phyloP scores from a whole-genome alignment of 768 basidiomycete genomes.

The Pleurotus sapidus region DNA sequence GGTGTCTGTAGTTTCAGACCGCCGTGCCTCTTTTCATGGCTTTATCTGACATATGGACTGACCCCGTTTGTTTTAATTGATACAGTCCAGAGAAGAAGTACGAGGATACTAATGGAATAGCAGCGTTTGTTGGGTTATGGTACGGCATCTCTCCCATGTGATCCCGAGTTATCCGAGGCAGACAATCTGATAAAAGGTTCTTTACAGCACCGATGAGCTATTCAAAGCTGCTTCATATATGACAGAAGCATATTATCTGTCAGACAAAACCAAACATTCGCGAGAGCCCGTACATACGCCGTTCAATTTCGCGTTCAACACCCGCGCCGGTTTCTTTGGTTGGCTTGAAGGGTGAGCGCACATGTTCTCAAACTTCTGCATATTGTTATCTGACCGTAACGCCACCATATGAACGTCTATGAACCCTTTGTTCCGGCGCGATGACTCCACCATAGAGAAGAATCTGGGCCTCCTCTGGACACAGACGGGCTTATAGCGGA shows the following conservation, averaged over 20 bases:
- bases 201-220: conserved; percentile 66
- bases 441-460: background rate
- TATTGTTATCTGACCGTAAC: background rate
- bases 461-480: background rate
- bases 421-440: background rate
- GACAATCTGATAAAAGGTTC: background rate
- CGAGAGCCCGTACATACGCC: conserved; percentile 54
- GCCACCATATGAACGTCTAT: background rate
- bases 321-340: conserved; percentile 54
- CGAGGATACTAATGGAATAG: conserved; percentile 57
- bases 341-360: conserved; percentile 61
- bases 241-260: conserved; percentile 59
- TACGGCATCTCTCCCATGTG: conserved; percentile 27
- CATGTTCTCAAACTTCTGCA: background rate
- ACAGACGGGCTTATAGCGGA: background rate
- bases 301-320: conserved; percentile 70
- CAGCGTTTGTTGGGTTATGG: conserved; percentile 72
- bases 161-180: background rate
- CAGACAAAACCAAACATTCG: conserved; percentile 29
- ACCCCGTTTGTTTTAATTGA: background rate
- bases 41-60: background rate
- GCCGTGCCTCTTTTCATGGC: background rate
- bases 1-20: background rate
- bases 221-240: conserved; percentile 75
- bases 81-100: conserved; percentile 64